Conservation (phyloP, 768 basidiomycete species). For the Phanerochaete carnosa region DNA sequence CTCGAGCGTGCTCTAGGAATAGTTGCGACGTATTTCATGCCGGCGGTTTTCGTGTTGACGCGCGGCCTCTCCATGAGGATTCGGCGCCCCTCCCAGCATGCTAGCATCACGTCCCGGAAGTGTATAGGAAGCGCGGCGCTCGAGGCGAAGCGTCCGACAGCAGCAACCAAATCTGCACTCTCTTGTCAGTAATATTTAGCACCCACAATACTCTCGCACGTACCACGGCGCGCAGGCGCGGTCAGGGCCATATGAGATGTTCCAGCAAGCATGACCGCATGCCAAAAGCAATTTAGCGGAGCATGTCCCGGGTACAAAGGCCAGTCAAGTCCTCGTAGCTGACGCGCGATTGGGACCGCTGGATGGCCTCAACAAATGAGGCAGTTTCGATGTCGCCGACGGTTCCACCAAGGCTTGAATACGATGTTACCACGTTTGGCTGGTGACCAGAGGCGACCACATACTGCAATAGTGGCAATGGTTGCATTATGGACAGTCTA, state of each 20-base stretch:
- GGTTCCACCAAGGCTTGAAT: conserved; percentile 88
- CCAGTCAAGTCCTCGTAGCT: too few relatives aligned
- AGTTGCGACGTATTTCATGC: conserved; percentile 61
- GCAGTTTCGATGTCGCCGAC: conserved; percentile 99
- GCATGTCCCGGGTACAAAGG: conserved; percentile 78
- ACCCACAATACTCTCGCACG: conserved; percentile 23
- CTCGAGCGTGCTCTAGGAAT: conserved; percentile 81
- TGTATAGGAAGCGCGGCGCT: conserved; percentile 69
- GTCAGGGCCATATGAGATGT: conserved; percentile 79
- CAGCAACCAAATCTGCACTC: conserved; percentile 88
- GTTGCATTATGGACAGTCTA: conserved; percentile 96
- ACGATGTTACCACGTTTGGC: too few relatives aligned
- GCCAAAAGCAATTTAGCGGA: conserved; percentile 79
- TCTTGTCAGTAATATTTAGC: neutral
- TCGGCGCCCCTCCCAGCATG: conserved; percentile 75
- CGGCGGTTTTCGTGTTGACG: conserved; percentile 74
- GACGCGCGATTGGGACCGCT: too few relatives aligned
- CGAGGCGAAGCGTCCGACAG: conserved; percentile 90
- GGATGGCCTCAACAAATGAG: too few relatives aligned
- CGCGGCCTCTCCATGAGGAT: conserved; percentile 84
- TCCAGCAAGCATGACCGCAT: conserved; percentile 80
- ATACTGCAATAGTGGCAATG: conserved; percentile 86
- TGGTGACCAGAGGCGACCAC: conserved; percentile 13
- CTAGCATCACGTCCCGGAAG: conserved; percentile 77
- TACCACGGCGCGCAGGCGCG: conserved; percentile 84